Percentiles rank a stretch among this genome's conserved stretches.
These are phyloP conservation scores for Verticillium alfalfae DNA, from an alignment of 2,329 filamentous ascomycete genomes.

Conservation along the genomic window DNA sequence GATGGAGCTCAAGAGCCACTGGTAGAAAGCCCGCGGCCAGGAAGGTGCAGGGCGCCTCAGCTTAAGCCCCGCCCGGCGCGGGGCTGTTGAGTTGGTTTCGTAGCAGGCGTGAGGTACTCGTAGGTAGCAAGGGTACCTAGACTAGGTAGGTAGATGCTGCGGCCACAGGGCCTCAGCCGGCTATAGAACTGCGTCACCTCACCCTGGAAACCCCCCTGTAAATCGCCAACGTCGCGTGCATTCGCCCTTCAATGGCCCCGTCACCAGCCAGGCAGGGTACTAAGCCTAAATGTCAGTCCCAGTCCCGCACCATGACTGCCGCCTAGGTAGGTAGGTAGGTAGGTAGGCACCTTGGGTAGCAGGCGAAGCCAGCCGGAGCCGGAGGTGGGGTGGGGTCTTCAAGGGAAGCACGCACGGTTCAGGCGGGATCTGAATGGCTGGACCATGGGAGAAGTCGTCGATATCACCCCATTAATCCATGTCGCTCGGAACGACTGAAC, in stretches of 20 bases:
- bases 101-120: neutral
- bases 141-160: neutral
- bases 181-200: neutral
- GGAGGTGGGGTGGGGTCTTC: neutral
- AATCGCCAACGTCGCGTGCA: neutral
- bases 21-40: neutral
- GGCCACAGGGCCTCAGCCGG: neutral
- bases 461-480: conserved; percentile 4
- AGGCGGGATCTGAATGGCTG: neutral
- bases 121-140: too few relatives aligned
- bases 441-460: conserved; percentile 1
- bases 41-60: neutral
- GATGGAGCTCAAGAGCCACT: neutral
- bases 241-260: neutral
- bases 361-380: neutral
- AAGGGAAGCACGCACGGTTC: neutral
- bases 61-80: neutral
- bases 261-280: neutral
- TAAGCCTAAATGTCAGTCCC: neutral
- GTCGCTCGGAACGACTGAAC: neutral
- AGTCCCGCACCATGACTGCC: neutral
- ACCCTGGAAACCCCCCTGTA: neutral
- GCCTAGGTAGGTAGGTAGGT: too few relatives aligned
- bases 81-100: neutral
- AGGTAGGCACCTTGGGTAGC: neutral